phyloP scores from a whole-genome alignment of 345 rosid genomes.

The Camelina hispida region DNA sequence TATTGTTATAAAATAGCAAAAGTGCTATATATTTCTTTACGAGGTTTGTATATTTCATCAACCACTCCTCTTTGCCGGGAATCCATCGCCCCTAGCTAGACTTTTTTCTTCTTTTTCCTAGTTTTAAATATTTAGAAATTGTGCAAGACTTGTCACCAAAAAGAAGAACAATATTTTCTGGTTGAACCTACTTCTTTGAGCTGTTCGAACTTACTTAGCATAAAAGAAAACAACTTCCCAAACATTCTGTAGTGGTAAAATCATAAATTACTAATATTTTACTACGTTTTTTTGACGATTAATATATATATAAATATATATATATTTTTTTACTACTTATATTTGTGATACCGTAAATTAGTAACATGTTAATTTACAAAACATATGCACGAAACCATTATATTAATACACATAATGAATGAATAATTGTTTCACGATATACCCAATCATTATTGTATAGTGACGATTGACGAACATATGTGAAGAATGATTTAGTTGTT shows the following conservation, averaged over 20 bases:
- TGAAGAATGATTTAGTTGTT: too few relatives aligned
- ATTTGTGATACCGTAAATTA: too few relatives aligned
- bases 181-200: neutral
- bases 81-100: slow-evolving; percentile 29
- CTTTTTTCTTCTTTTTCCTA: neutral
- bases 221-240: neutral
- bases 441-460: too few relatives aligned
- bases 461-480: neutral
- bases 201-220: neutral
- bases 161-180: neutral
- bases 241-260: too few relatives aligned
- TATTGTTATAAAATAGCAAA: neutral
- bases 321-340: too few relatives aligned
- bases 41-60: slow-evolving; percentile 33
- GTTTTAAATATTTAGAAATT: neutral
- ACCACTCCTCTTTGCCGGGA: slow-evolving; percentile 43
- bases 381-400: too few relatives aligned
- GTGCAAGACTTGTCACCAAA: neutral
- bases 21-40: neutral
- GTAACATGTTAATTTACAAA: too few relatives aligned
- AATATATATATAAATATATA: too few relatives aligned
- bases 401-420: too few relatives aligned
- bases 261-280: too few relatives aligned
- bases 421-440: too few relatives aligned
- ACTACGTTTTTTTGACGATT: too few relatives aligned